Evolutionary conservation across 2,329 filamentous ascomycete genomes (phyloP).

Genomic region (Didymella sp.): DNA sequence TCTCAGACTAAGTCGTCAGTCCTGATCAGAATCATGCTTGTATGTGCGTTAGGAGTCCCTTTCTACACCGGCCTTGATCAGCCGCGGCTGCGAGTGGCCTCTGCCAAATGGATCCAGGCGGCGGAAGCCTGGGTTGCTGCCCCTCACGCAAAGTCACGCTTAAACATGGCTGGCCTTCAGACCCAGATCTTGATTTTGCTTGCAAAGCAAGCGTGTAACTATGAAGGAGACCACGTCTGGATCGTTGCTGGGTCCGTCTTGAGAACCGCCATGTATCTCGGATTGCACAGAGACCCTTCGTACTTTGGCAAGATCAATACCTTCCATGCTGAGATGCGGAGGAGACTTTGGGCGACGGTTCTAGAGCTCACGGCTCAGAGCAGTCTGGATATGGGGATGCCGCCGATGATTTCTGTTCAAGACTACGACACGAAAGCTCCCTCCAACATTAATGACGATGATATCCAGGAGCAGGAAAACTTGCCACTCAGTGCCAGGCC

Average conservation of each 20-base stretch:
- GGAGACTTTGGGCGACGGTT: slow-evolving; percentile 40
- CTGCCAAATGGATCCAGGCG: slow-evolving; percentile 62
- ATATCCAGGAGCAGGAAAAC: slow-evolving; percentile 40
- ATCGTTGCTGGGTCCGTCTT: slow-evolving; percentile 49
- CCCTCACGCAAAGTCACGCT: slow-evolving; percentile 60
- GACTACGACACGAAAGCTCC: slow-evolving; percentile 51
- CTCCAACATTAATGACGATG: slow-evolving; percentile 51
- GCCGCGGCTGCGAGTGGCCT: slow-evolving; percentile 47
- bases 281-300: slow-evolving; percentile 51
- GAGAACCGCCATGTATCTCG: slow-evolving; percentile 51
- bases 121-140: slow-evolving; percentile 62
- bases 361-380: slow-evolving; percentile 50
- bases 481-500: slow-evolving; percentile 33
- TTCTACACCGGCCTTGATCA: slow-evolving; percentile 61
- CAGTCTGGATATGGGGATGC: slow-evolving; percentile 48
- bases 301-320: slow-evolving; percentile 45
- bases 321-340: slow-evolving; percentile 50
- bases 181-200: slow-evolving; percentile 49
- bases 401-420: slow-evolving; percentile 45
- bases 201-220: slow-evolving; percentile 45
- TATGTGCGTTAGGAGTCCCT: slow-evolving; percentile 44
- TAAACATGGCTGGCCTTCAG: slow-evolving; percentile 62
- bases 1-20: slow-evolving; percentile 54
- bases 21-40: slow-evolving; percentile 59
- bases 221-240: slow-evolving; percentile 50